Base-by-base conservation (phyloP, 169 alveolate genomes). In the Condylostoma magnum region DNA sequence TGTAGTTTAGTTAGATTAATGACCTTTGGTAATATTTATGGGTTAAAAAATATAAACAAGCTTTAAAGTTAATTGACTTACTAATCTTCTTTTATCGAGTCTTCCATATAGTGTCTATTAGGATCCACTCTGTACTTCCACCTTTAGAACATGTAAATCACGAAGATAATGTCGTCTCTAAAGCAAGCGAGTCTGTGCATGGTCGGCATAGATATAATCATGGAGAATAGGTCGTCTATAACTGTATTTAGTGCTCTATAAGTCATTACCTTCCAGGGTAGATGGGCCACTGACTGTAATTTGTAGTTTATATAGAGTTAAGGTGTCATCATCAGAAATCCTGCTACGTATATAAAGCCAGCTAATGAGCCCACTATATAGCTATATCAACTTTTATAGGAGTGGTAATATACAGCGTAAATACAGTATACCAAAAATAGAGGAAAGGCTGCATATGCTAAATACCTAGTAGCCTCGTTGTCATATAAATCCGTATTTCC, bases 291-390 rank as follows among this genome's bases (percentile, higher is more conserved):
- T 0, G 99, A 96, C 83, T 97, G 90, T 56, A 98, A 88, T 86
- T 96, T 95, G 86, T 98, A 98, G 90, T 98, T 98, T 60, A 98
- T 97, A 86, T 97, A 98, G 38, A 98, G 89, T 88, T 98, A 98
- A 37, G 99, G 99, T 12, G 99, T 97, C 98, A 97, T 94, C 94
- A 95, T 92, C 54, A 96, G 93, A 80, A 97, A 97, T 10, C 98
- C 98, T 74, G 87, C 85, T 4, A 79, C 90, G 67, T 96, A 96
- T 37, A 96, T 98, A 20, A 94, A 89, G 47, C 97, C 96, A 4
- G 98, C 99, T 34, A 94, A 63, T 5, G 97, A 95, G 15, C 96
- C 91, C 27, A 98, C 84, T 34, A 94, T 72, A 78, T 93, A 98
- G 1, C 99, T 95, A 77, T 95, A 97, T 99, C 99, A 96, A 38